Base-by-base conservation (phyloP, 768 basidiomycete genomes). In the Suillus weaverae region DNA sequence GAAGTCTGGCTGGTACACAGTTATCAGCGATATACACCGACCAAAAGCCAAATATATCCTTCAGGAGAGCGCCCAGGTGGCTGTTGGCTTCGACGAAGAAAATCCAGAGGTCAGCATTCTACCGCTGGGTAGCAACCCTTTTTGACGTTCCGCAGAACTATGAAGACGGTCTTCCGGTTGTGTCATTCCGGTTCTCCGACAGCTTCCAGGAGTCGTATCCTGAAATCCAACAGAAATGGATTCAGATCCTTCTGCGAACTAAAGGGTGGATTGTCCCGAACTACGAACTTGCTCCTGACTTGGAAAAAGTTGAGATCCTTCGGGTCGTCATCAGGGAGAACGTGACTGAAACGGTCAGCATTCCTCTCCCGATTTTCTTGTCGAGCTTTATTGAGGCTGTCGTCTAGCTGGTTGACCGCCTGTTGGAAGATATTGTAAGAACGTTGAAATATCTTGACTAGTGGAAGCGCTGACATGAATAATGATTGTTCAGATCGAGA, bases 371-470 rank as follows among this genome's bases (percentile, higher is more conserved):
- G 56, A 53, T 14, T 62, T 74, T 68, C 55, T 69, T 73, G 20
- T 71, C 73, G 41, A 43, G 33, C 13, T 39, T 57, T 39, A 39
- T 38, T 57, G 26, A 57, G 26, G 36, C 26, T 11, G 32, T 48
- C 13, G 59, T 77, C 38, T 46, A 89, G 84, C 80, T 90, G 60
- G 67, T 89, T 51, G 87, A 89, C 67, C 82, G 86, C 62, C 82
- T 95, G 30, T 76, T 94, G 26, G 76, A 76, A 3, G 92, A 95
- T 65, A 79, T 94, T 54, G 88, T 91, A 69, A 75, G 88, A 7
- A 30, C 9, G 32, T 51, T 32, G 8, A 54, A 61, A 55, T n/a
- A 54, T 16, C 39, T 57, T 7, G 38, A 20, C 48, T 14, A 1
- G 26, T 41, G 55, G 32, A 44, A 51, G 57, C 16, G 54, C 62